phyloP scores from a whole-genome alignment of 164 flowering plant genomes.

The Pachysandra terminalis region DNA sequence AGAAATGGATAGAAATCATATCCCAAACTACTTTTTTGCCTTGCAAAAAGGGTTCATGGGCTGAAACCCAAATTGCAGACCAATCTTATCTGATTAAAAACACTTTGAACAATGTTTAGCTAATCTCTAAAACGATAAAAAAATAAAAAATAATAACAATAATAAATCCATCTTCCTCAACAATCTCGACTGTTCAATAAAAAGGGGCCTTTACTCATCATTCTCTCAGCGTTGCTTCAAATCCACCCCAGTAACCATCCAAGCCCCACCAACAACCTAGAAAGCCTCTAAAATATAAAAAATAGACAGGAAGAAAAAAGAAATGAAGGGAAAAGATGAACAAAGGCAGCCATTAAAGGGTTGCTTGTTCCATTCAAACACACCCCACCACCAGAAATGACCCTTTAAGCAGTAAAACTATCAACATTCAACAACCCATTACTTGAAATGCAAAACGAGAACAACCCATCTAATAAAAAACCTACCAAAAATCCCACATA shows the following conservation, averaged over 20 bases:
- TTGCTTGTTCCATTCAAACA: conserved; percentile 3
- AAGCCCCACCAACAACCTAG: conserved; percentile 21
- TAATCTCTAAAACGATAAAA: conserved; percentile 4
- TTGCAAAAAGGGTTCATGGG: background rate
- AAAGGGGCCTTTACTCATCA: conserved; percentile 25
- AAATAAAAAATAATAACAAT: too few relatives aligned
- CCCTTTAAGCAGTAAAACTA: conserved; percentile 15
- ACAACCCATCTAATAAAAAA: conserved; percentile 17
- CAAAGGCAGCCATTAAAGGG: background rate
- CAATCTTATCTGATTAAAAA: background rate
- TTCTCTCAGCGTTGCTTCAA: conserved; percentile 44
- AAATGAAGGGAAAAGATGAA: background rate
- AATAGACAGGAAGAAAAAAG: background rate
- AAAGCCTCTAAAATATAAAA: conserved; percentile 4
- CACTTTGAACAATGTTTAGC: conserved; percentile 1
- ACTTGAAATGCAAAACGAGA: conserved; percentile 23
- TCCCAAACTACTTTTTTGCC: background rate
- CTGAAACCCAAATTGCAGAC: background rate
- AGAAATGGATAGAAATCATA: background rate
- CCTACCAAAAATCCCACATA: conserved; percentile 14
- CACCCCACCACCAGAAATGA: conserved; percentile 17
- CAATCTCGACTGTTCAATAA: conserved; percentile 8
- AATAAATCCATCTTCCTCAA: background rate
- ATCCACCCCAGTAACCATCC: conserved; percentile 34
- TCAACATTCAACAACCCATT: conserved; percentile 10